These are phyloP conservation scores for Teunomyces stri DNA, from an alignment of 805 yeast species.

Conservation along the genomic window DNA sequence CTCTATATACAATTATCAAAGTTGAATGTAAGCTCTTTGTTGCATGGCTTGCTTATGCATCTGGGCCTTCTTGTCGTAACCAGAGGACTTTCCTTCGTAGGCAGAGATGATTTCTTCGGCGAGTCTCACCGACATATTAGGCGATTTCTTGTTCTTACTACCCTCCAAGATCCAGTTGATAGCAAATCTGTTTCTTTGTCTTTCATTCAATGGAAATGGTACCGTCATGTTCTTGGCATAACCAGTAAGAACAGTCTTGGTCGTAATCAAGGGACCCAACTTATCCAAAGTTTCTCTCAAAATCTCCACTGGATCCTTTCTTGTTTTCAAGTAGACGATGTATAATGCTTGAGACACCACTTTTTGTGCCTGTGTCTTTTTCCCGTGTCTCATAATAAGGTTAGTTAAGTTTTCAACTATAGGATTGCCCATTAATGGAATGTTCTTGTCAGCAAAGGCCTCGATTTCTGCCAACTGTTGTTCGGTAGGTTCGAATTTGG, in stretches of 20 bases:
- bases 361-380: constrained; percentile 75
- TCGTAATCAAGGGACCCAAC: constrained; percentile 80
- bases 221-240: constrained; percentile 78
- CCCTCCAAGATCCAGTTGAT: constrained; percentile 90
- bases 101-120: constrained; percentile 87
- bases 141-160: constrained; percentile 71
- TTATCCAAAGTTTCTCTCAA: constrained; percentile 73
- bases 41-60: constrained; percentile 86
- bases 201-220: constrained; percentile 78
- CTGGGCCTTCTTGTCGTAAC: constrained; percentile 77
- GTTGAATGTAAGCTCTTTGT: constrained; percentile 71
- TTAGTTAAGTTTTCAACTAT: constrained; percentile 75
- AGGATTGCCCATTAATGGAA: constrained; percentile 68
- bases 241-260: constrained; percentile 76
- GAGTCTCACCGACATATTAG: constrained; percentile 81
- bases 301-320: constrained; percentile 77
- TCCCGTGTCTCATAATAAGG: constrained; percentile 89
- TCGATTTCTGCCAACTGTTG: constrained; percentile 63
- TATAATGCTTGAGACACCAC: constrained; percentile 75
- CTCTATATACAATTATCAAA: constrained; percentile 12
- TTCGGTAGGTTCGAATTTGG: constrained; percentile 54
- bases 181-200: constrained; percentile 84
- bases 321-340: constrained; percentile 65
- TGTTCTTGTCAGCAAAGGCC: constrained; percentile 44
- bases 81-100: constrained; percentile 72